These are phyloP conservation scores for Calonectria ilicicola DNA, from an alignment of 2,329 filamentous ascomycete species.

Conservation along the genomic window DNA sequence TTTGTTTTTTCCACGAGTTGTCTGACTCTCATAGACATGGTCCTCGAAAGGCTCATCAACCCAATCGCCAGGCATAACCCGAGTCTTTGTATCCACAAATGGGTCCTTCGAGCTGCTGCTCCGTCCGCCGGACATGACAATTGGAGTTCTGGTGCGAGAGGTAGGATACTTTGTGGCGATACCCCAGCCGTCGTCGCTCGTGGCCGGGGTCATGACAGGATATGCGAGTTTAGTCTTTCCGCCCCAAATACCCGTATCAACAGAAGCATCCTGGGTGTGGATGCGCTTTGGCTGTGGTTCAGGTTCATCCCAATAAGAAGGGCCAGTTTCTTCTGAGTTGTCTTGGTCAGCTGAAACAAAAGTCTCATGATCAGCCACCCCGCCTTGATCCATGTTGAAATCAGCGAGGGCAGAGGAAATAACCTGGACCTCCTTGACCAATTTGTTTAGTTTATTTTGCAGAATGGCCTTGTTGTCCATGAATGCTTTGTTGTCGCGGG, in stretches of 20 bases:
- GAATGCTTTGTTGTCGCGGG: not conserved
- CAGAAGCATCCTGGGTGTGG: not conserved
- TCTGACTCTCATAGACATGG: not conserved
- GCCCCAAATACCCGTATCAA: not conserved
- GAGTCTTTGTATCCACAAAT: not conserved
- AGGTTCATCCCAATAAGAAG: not conserved
- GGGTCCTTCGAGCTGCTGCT: not conserved
- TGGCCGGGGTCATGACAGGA: not conserved
- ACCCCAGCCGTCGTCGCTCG: not conserved
- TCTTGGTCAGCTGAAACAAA: not conserved
- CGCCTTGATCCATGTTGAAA: not conserved
- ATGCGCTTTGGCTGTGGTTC: not conserved
- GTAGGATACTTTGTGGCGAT: not conserved
- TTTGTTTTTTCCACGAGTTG: not conserved
- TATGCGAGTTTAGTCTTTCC: not conserved
- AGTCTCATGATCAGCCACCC: not conserved
- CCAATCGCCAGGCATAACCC: not conserved
- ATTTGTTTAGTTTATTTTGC: not conserved
- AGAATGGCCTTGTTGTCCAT: not conserved
- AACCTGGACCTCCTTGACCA: not conserved
- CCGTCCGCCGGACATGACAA: not conserved
- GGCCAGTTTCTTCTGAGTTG: not conserved
- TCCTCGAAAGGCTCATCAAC: not conserved
- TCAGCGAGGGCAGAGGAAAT: not conserved
- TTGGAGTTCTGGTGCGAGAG: not conserved